Conservation (phyloP, 768 basidiomycete genomes). For the Fomitopsis pulvina region DNA sequence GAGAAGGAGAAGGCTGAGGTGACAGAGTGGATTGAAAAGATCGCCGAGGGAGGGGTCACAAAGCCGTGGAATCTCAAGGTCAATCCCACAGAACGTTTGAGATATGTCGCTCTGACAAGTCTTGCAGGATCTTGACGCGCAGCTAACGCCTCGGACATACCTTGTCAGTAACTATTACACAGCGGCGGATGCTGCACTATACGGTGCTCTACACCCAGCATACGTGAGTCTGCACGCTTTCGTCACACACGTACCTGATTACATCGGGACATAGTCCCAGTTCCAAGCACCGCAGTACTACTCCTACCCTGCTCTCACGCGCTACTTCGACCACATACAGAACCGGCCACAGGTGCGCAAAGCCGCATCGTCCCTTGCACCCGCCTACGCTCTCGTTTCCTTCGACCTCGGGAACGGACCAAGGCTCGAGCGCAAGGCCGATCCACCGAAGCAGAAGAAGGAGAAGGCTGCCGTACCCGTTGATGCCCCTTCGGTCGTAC, state of each 20-base stretch:
- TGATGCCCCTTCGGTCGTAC: constrained; percentile 20
- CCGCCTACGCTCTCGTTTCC: constrained; percentile 47
- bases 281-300: constrained; percentile 70
- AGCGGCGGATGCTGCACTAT: constrained; percentile 86
- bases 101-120: not conserved
- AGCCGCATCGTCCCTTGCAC: constrained; percentile 43
- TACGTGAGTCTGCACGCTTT: constrained; percentile 45
- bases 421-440: constrained; percentile 61
- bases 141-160: constrained; percentile 76
- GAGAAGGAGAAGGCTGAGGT: constrained; percentile 63
- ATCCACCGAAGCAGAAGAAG: constrained; percentile 77
- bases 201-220: constrained; percentile 79
- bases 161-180: constrained; percentile 80
- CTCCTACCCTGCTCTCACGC: constrained; percentile 73
- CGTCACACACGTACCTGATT: not conserved
- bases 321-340: constrained; percentile 96
- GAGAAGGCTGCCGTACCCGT: constrained; percentile 36
- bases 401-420: constrained; percentile 80
- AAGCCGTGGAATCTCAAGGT: constrained; percentile 48
- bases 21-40: constrained; percentile 62
- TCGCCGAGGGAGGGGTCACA: constrained; percentile 41
- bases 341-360: constrained; percentile 53
- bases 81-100: too few relatives aligned
- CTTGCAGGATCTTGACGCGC: constrained; percentile 60
- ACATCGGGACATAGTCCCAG: constrained; percentile 44